Evolutionary conservation across 2,329 filamentous ascomycete species (phyloP), one percentile per base, ranked within the genome.

Genomic region (Claviceps sp.): DNA sequence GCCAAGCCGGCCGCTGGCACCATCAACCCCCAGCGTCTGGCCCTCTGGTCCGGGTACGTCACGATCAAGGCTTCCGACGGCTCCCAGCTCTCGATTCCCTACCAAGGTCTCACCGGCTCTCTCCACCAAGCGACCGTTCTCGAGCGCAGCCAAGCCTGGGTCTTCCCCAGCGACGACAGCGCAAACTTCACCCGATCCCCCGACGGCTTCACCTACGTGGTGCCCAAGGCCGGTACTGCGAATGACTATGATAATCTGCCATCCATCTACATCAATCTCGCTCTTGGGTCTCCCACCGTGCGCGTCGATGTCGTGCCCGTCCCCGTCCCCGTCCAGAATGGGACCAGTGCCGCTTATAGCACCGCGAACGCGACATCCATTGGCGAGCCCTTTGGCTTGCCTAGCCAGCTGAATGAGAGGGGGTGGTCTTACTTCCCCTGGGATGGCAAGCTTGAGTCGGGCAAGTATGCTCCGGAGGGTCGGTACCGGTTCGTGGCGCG

Each of bases 401-500:
- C 74, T 0, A 43, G 60, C 7, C 40, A 29, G 26, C 70, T 58
- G 22, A 17, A 53, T 4, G 52, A 60, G 53, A 50, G 23, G 22
- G 55, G 9, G n/a, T 42, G 39, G 39, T 1, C 2, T 6, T 7
- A 4, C 9, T 42, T 59, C 3, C 48, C 46, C 0, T 79, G 72
- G 66, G 67, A 73, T 46, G 76, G 76, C 14, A 61, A 62, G 49
- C 60, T 78, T 4, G 63, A 64, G 0, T 66, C 70, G 7, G 75
- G 73, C 5, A 62, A 55, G 0, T 75, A 71, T 51, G 74, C 68
- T 1, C 70, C 73, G 0, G 63, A 66, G 1, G 76, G 75, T 5
- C 57, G 60, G 38, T 79, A 79, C 62, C 72, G 70, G 60, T 62
- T 78, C 50, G 64, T 63, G 1, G 63, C 76, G 38, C 68, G 68